Evolutionary conservation across 108 stramenopile genomes (phyloP).

Genomic region (Chaetoceros tenuissimus): DNA sequence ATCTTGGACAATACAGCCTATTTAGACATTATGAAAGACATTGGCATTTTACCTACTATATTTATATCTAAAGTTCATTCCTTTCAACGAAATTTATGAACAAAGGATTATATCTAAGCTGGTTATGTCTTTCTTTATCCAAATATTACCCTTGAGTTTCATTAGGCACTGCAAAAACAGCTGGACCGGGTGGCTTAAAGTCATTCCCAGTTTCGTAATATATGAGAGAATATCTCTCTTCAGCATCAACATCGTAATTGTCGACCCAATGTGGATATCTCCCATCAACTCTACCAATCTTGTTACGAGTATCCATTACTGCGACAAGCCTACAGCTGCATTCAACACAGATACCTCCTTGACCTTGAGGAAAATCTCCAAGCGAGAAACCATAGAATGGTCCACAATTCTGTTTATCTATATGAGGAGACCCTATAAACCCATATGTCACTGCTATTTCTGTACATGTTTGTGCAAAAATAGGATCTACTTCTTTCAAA

Average conservation of each 20-base stretch:
- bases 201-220: slow-evolving; percentile 19
- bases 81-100: too few relatives aligned
- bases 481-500: slow-evolving; percentile 19
- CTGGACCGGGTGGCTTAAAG: slow-evolving; percentile 18
- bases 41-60: too few relatives aligned
- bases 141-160: too few relatives aligned
- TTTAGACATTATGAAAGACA: too few relatives aligned
- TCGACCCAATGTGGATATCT: slow-evolving; percentile 31
- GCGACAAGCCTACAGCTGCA: slow-evolving; percentile 11
- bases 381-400: slow-evolving; percentile 33
- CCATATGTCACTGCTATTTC: slow-evolving; percentile 36
- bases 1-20: too few relatives aligned
- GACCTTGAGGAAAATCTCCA: too few relatives aligned
- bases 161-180: slow-evolving; percentile 14
- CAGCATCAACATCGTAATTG: slow-evolving; percentile 11
- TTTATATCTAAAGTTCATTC: too few relatives aligned
- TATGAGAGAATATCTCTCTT: slow-evolving; percentile 22
- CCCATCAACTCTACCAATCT: slow-evolving; percentile 33
- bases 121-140: too few relatives aligned
- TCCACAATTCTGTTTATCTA: slow-evolving; percentile 31
- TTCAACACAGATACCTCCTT: slow-evolving; percentile 28
- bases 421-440: slow-evolving; percentile 34
- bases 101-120: too few relatives aligned
- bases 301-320: slow-evolving; percentile 24
- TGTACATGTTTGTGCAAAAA: slow-evolving; percentile 22